Base-by-base conservation (phyloP, 805 yeast species). In the Suhomyces prunicola region DNA sequence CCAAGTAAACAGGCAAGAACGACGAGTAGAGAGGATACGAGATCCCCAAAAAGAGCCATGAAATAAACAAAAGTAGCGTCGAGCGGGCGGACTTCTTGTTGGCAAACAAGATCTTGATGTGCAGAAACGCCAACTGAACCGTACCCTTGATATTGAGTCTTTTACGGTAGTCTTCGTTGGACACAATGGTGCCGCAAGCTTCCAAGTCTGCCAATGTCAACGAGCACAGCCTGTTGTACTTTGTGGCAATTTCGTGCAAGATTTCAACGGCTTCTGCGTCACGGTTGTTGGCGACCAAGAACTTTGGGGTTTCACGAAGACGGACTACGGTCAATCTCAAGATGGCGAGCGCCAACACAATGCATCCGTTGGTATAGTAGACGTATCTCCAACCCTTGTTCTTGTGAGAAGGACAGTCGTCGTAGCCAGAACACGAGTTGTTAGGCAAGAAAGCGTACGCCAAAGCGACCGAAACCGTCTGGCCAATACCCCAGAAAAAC, bases 351-450 rank as follows among this genome's bases (percentile, higher is more conserved):
- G 60, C 60, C 47, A 71, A 57, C 10, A 83, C 85, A 31, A 84
- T 59, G 23, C 84, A 77, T 8, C 78, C 67, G 47, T 80, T 61
- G 6, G 80, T 80, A 53, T 77, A 75, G 58, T 73, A 71, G 45
- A 74, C 71, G 62, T 84, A 84, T 61, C 88, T 67, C 87, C 88
- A 84, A 44, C 88, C 88, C 65, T 77, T 75, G 66, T 84, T 84
- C 26, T 69, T 61, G 22, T 61, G 55, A 4, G 79, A 70, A 13
- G 76, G 72, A 64, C 88, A 83, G 49, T 70, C 42, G n/a, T 62
- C 73, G 7, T 64, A 62, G 24, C 68, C 63, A 48, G 54, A 53
- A 35, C 87, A 82, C 4, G 82, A 77, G 54, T 71, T 71, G 53
- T 78, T 74, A 12, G 83, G 77, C 47, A 84, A 67, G 51, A 80